Evolutionary conservation across 805 yeast species (phyloP).

Genomic region (Aciculoconidium aculeatum): DNA sequence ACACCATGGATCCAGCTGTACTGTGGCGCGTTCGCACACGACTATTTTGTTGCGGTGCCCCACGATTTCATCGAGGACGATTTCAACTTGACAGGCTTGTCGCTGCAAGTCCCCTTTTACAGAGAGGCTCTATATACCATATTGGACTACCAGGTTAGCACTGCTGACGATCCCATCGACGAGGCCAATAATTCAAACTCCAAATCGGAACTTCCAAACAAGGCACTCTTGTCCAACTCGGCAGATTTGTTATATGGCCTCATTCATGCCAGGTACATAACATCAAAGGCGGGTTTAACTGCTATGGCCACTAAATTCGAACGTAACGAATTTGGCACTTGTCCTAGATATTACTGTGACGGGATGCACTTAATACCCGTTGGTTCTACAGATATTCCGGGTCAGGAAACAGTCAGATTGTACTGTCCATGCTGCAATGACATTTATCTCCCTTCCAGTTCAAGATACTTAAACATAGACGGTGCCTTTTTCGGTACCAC

Average conservation of each 20-base stretch:
- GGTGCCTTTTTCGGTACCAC: conserved; percentile 97
- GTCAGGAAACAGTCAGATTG: conserved; percentile 84
- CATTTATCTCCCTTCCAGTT: conserved; percentile 78
- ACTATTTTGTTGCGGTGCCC: conserved; percentile 86
- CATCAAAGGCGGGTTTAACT: conserved; percentile 84
- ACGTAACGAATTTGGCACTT: conserved; percentile 80
- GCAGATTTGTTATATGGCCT: conserved; percentile 92
- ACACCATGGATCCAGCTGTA: conserved; percentile 81
- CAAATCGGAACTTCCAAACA: conserved; percentile 56
- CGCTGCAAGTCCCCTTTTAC: conserved; percentile 81
- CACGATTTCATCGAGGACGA: conserved; percentile 95
- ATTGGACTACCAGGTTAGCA: conserved; percentile 68
- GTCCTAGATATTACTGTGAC: conserved; percentile 87
- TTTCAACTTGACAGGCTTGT: conserved; percentile 87
- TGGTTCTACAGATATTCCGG: conserved; percentile 87
- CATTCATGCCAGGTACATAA: conserved; percentile 86
- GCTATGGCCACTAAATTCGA: conserved; percentile 94
- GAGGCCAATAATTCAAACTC: conserved; percentile 17
- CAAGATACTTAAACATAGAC: conserved; percentile 83
- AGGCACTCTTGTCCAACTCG: conserved; percentile 76
- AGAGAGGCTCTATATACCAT: conserved; percentile 88
- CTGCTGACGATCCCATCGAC: conserved; percentile 30
- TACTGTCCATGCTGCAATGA: conserved; percentile 95
- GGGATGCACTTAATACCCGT: conserved; percentile 88
- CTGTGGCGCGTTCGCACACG: conserved; percentile 76